A percentile compares a stretch with the other conserved stretches of the same genome.
phyloP scores from a whole-genome alignment of 2,329 filamentous ascomycete species.

The Nemania serpens region DNA sequence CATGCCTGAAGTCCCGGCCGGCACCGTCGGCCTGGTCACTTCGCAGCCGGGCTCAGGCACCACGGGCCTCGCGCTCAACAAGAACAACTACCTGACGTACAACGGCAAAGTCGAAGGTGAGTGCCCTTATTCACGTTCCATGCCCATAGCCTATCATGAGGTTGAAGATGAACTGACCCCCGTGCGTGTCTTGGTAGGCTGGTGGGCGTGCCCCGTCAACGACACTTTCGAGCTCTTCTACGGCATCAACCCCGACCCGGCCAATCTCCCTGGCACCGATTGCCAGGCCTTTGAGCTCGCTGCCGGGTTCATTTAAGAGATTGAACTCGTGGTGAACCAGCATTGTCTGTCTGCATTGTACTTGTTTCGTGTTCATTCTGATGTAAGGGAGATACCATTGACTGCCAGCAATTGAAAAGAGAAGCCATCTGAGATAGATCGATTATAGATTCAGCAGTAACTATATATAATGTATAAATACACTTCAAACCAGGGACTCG shows the following conservation, averaged over 20 bases:
- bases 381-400: no score
- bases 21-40: slow-evolving; percentile 25
- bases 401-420: neutral
- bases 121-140: neutral
- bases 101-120: slow-evolving; percentile 24
- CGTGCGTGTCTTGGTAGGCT: slow-evolving; percentile 22
- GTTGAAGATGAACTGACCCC: no score
- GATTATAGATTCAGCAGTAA: no score
- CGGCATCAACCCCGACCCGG: slow-evolving; percentile 15
- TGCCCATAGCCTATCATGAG: no score
- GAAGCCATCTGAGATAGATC: neutral
- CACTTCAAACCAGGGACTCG: no score
- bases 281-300: slow-evolving; percentile 14
- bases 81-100: slow-evolving; percentile 17
- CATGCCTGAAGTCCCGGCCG: slow-evolving; percentile 24
- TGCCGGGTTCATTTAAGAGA: slow-evolving; percentile 4
- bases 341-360: no score
- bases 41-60: slow-evolving; percentile 20
- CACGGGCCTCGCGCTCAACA: slow-evolving; percentile 26
- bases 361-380: no score
- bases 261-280: slow-evolving; percentile 14
- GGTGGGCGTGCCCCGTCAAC: slow-evolving; percentile 32
- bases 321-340: no score
- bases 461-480: no score
- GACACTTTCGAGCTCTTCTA: slow-evolving; percentile 32